Percentiles rank a stretch among this genome's conserved stretches.
phyloP scores from a whole-genome alignment of 371 early-diverging fungal genomes.

The Coemansia sp. region DNA sequence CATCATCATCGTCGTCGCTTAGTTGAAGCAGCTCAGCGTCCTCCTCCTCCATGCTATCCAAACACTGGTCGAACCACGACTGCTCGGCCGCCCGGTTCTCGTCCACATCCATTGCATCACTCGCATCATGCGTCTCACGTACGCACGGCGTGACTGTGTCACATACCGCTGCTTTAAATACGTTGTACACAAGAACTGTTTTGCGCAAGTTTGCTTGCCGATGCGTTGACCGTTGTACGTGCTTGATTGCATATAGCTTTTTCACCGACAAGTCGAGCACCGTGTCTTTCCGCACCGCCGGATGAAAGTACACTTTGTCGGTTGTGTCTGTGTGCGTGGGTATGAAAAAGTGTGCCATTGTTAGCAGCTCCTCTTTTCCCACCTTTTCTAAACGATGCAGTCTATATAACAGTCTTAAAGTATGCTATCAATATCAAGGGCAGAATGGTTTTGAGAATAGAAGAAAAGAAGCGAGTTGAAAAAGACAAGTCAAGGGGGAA shows the following conservation, averaged over 20 bases:
- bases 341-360: slow-evolving; percentile 37
- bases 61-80: slow-evolving; percentile 48
- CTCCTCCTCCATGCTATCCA: slow-evolving; percentile 33
- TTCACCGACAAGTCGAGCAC: slow-evolving; percentile 35
- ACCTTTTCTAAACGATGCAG: too few species aligned
- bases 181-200: slow-evolving; percentile 46
- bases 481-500: not conserved
- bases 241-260: slow-evolving; percentile 36
- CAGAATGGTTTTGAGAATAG: not conserved
- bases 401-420: too few species aligned
- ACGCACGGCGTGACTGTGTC: not conserved
- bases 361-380: too few species aligned
- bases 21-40: slow-evolving; percentile 11
- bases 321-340: not conserved
- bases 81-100: slow-evolving; percentile 39
- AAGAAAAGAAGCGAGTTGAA: not conserved
- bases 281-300: slow-evolving; percentile 24
- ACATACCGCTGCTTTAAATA: slow-evolving; percentile 25
- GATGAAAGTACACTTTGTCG: slow-evolving; percentile 3
- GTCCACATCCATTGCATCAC: slow-evolving; percentile 18
- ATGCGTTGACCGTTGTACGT: slow-evolving; percentile 24
- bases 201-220: slow-evolving; percentile 34
- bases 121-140: not conserved
- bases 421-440: too few species aligned
- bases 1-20: slow-evolving; percentile 10